phyloP scores from a whole-genome alignment of 495 filamentous ascomycete species.

The Neurospora tetraspora region DNA sequence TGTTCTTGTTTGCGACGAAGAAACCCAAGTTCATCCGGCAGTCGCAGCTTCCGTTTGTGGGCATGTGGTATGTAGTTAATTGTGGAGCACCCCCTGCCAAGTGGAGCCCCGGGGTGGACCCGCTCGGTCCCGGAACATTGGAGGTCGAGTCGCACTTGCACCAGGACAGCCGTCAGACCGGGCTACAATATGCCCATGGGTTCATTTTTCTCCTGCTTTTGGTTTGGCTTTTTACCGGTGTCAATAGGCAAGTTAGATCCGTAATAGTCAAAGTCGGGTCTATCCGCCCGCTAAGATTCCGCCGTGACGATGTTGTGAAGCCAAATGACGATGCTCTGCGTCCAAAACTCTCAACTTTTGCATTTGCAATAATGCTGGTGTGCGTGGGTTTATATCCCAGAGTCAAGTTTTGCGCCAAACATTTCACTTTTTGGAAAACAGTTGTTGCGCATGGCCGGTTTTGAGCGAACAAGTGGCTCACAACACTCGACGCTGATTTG shows the following conservation, averaged over 20 bases:
- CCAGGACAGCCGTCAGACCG: neutral
- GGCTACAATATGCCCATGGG: neutral
- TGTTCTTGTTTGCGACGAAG: neutral
- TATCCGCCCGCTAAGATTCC: neutral
- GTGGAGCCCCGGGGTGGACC: neutral
- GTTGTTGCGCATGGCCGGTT: neutral
- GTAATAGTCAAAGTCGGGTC: neutral
- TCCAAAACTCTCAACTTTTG: neutral
- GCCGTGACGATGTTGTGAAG: neutral
- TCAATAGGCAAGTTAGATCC: neutral
- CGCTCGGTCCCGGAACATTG: neutral
- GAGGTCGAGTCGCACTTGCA: neutral
- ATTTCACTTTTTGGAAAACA: neutral
- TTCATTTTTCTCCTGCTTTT: too few species aligned
- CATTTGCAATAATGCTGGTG: neutral
- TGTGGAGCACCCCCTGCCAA: neutral
- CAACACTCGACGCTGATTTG: neutral
- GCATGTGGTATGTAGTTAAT: neutral
- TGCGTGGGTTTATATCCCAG: accelerated
- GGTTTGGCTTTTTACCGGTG: neutral
- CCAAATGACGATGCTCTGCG: neutral
- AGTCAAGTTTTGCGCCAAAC: neutral
- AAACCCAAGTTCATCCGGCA: neutral
- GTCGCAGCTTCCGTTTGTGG: neutral
- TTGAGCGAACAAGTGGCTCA: neutral